These are phyloP conservation scores for Amphibolis antarctica DNA, from an alignment of 106 monocot species.

Conservation along the genomic window DNA sequence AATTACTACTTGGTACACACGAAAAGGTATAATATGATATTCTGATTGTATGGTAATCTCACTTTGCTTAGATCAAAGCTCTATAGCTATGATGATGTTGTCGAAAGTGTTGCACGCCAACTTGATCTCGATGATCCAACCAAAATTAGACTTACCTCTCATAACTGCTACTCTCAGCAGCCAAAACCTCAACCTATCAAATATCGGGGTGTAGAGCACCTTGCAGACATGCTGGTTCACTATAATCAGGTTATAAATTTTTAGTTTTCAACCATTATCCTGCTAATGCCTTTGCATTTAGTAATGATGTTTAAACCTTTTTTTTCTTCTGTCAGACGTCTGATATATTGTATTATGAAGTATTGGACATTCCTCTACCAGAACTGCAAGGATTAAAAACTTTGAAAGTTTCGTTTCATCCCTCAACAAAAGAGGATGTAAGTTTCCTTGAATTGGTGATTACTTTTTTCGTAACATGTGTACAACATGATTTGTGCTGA, in stretches of 20 bases:
- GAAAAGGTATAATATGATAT: background rate
- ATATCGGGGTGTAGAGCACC: slow-evolving; percentile 80
- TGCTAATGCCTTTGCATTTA: background rate
- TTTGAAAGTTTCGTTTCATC: slow-evolving; percentile 95
- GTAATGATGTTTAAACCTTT: background rate
- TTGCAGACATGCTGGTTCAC: slow-evolving; percentile 86
- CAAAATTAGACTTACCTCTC: slow-evolving; percentile 91
- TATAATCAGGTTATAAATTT: slow-evolving; percentile 69
- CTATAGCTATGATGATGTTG: slow-evolving; percentile 86
- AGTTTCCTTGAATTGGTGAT: background rate
- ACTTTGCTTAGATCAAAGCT: slow-evolving; percentile 61
- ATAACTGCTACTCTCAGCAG: slow-evolving; percentile 97
- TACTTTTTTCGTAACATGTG: background rate
- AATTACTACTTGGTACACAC: background rate
- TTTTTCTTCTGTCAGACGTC: slow-evolving; percentile 46
- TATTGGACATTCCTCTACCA: slow-evolving; percentile 88
- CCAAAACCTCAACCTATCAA: slow-evolving; percentile 95
- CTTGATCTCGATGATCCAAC: slow-evolving; percentile 85
- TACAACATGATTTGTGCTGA: background rate
- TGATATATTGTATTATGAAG: slow-evolving; percentile 95
- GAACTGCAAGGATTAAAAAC: slow-evolving; percentile 91
- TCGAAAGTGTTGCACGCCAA: slow-evolving; percentile 72
- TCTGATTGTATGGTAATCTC: background rate
- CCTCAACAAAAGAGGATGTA: slow-evolving; percentile 90
- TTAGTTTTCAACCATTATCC: background rate